Evolutionary conservation across 768 basidiomycete genomes (phyloP).

Genomic region (Suillus sp.): DNA sequence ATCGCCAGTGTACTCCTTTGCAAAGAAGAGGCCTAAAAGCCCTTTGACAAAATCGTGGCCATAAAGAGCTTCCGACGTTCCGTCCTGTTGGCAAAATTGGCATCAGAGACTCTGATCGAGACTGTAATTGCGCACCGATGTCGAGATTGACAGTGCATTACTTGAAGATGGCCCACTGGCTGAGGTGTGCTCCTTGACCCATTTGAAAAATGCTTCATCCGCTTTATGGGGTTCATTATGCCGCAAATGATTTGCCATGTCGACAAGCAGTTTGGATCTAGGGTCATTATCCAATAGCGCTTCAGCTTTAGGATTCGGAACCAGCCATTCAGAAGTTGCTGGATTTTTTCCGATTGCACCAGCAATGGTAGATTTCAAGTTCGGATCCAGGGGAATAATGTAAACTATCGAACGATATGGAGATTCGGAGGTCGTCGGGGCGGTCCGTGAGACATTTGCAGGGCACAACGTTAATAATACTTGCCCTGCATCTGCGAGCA

Average conservation of each 20-base stretch:
- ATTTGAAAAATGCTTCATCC: conserved; percentile 61
- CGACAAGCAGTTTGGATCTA: conserved; percentile 37
- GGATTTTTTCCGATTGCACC: conserved; percentile 58
- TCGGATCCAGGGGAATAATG: conserved; percentile 58
- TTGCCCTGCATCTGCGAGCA: conserved; percentile 45
- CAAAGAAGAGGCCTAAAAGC: conserved; percentile 53
- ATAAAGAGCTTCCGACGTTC: conserved; percentile 20
- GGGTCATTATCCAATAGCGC: conserved; percentile 22
- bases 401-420: conserved; percentile 53
- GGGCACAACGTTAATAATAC: conserved; percentile 47
- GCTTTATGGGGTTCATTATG: conserved; percentile 52
- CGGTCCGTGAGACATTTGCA: conserved; percentile 17
- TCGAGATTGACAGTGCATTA: conserved; percentile 8
- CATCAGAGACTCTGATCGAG: conserved; percentile 11
- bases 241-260: conserved; percentile 43
- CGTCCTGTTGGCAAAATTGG: conserved; percentile 10
- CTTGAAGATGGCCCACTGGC: background rate
- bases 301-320: conserved; percentile 10
- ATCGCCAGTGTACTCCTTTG: conserved; percentile 32
- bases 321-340: conserved; percentile 50
- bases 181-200: conserved; percentile 46
- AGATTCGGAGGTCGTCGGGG: conserved; percentile 33
- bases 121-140: background rate
- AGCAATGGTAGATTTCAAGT: conserved; percentile 60
- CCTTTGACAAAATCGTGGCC: conserved; percentile 62